A percentile compares a stretch with the other conserved stretches of the same genome.
Conservation (phyloP, 768 basidiomycete genomes). For the Sporobolomyces roseus region DNA sequence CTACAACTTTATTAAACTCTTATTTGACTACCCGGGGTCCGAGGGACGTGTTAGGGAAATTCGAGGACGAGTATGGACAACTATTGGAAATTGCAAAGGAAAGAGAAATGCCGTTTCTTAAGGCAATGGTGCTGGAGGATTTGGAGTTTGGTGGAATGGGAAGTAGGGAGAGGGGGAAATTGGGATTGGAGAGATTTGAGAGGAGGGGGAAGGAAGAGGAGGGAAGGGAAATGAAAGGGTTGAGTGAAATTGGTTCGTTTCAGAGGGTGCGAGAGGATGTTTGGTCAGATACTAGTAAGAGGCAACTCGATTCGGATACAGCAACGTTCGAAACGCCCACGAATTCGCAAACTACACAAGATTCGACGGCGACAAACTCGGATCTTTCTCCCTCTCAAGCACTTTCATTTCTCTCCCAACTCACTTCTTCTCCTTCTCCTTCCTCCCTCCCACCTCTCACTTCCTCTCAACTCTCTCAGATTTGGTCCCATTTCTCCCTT, state of each 20-base stretch:
- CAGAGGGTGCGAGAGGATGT: neutral
- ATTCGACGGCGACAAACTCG: too few relatives aligned
- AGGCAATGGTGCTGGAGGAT: conserved; percentile 28
- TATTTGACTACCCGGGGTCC: conserved; percentile 17
- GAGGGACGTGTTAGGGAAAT: neutral
- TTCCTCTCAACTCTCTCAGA: neutral
- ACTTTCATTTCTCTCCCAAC: neutral
- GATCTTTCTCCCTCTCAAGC: neutral
- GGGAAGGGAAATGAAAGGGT: neutral
- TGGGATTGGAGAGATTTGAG: conserved; percentile 6
- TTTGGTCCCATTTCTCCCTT: neutral
- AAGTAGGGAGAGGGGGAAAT: neutral
- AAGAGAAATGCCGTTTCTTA: conserved; percentile 17
- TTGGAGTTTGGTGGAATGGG: neutral
- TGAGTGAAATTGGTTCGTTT: too few relatives aligned
- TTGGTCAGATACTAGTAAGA: too few relatives aligned
- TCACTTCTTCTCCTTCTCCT: neutral
- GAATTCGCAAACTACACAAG: too few relatives aligned
- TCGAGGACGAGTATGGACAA: conserved; percentile 12
- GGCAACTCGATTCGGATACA: neutral
- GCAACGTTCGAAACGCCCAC: too few relatives aligned
- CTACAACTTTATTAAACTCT: neutral
- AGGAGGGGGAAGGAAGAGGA: neutral
- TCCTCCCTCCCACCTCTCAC: neutral
- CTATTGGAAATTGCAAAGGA: conserved; percentile 2